Evolutionary conservation across 768 basidiomycete genomes (phyloP), one percentile per base, ranked within the genome.

Genomic region (Pleurotus eryngii): DNA sequence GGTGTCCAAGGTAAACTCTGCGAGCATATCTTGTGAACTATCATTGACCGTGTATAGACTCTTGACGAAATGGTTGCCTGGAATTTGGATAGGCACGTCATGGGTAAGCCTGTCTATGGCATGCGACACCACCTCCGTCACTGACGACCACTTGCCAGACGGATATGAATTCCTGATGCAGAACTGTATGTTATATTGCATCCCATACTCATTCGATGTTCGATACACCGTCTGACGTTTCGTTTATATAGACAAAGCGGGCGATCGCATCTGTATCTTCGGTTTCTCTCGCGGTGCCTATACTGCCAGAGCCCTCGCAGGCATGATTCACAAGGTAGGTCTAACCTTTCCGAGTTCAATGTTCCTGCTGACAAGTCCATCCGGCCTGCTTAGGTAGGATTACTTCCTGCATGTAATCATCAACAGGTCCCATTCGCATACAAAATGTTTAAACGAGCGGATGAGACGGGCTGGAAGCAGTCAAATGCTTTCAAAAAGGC

Each of bases 221-320:
- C n/a, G n/a, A n/a, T n/a, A n/a, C n/a, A n/a, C n/a, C n/a, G n/a
- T n/a, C n/a, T n/a, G n/a, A n/a, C n/a, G n/a, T n/a, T n/a, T 40
- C 20, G 12, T 18, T 42, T 17, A 2, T 26, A 35, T 47, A 80
- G 79, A 81, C 59, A 68, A 69, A 26, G 66, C 67, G 3, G 78
- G 77, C 0, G 83, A 86, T 67, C 76, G 74, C 50, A 82, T 87
- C 49, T 85, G 76, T 64, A 78, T 87, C 54, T 85, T 85, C 60
- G 85, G 85, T 0, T 87, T 87, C 66, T 84, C 83, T 15, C 72
- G 85, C 24, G 84, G 84, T 11, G 79, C 82, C 14, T 84, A 82
- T 65, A 81, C 81, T 1, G 81, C 82, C 1, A 71, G 75, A 40
- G 71, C 76, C 68, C 70, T 82, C 4, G 82, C 82, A 1, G 81